These are phyloP conservation scores for Thuja plicata DNA, from an alignment of 83 land plant genomes.

Conservation along the genomic window DNA sequence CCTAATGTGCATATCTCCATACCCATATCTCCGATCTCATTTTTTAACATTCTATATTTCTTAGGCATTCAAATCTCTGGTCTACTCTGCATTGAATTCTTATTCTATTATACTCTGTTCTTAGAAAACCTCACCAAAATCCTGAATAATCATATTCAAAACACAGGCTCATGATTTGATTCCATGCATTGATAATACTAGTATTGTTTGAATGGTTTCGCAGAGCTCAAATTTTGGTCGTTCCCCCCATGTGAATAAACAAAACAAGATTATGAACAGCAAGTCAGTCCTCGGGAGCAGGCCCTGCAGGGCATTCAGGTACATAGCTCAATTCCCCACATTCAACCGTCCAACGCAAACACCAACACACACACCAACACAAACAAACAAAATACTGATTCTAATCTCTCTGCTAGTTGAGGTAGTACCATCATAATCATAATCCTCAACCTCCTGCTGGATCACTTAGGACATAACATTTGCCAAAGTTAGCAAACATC, in stretches of 20 bases:
- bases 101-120: not conserved
- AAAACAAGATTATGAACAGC: not conserved
- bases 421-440: not conserved
- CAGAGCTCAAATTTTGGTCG: not conserved
- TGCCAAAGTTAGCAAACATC: not conserved
- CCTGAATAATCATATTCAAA: not conserved
- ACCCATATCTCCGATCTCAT: not conserved
- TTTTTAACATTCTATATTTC: not conserved
- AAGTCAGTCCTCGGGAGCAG: constrained; percentile 7
- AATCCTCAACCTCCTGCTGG: not conserved
- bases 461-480: not conserved
- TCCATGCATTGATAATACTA: constrained; percentile 4
- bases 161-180: constrained; percentile 4
- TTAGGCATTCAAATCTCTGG: not conserved
- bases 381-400: not conserved
- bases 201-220: not conserved
- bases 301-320: not conserved
- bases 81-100: not conserved
- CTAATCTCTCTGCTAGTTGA: not conserved
- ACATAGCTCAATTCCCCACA: constrained; percentile 8
- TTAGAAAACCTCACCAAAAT: not conserved
- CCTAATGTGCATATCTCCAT: not conserved
- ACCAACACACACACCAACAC: not conserved
- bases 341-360: not conserved
- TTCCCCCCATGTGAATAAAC: not conserved